Conservation (phyloP, 2,329 filamentous ascomycete species). For the Thelonectria olida region DNA sequence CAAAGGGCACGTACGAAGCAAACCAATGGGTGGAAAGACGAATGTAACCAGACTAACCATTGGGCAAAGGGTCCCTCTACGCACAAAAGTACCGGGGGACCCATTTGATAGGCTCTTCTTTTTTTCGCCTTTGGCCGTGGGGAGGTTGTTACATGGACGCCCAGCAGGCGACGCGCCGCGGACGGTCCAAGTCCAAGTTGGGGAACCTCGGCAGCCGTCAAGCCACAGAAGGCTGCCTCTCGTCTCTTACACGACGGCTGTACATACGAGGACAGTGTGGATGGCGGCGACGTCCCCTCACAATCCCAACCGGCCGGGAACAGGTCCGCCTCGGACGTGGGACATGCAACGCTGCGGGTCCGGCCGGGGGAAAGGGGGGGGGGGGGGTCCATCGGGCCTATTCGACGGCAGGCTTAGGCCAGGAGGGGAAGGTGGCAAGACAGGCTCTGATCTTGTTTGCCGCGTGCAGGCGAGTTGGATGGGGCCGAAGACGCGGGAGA, state of each 20-base stretch:
- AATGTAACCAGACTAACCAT: not conserved
- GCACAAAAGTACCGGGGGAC: slow-evolving; percentile 10
- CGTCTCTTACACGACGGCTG: not conserved
- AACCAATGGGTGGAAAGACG: not conserved
- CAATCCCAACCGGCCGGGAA: slow-evolving; percentile 21
- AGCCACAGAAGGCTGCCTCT: not conserved
- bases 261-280: not conserved
- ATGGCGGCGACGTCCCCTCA: too few species aligned
- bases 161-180: not conserved
- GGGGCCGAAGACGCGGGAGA: not conserved
- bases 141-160: not conserved
- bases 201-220: slow-evolving; percentile 1
- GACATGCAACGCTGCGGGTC: not conserved
- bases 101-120: not conserved
- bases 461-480: not conserved
- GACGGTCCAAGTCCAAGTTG: not conserved
- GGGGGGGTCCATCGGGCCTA: slow-evolving; percentile 9
- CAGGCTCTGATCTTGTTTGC: not conserved
- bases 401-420: slow-evolving; percentile 6
- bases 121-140: too few species aligned
- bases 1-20: not conserved
- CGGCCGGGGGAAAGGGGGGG: not conserved
- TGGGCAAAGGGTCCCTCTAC: not conserved
- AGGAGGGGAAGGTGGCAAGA: slow-evolving; percentile 18
- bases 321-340: not conserved